Evolutionary conservation across 108 stramenopile species (phyloP), one percentile per base, ranked within the genome.

Genomic region (Pseudonitzschia multiseries): DNA sequence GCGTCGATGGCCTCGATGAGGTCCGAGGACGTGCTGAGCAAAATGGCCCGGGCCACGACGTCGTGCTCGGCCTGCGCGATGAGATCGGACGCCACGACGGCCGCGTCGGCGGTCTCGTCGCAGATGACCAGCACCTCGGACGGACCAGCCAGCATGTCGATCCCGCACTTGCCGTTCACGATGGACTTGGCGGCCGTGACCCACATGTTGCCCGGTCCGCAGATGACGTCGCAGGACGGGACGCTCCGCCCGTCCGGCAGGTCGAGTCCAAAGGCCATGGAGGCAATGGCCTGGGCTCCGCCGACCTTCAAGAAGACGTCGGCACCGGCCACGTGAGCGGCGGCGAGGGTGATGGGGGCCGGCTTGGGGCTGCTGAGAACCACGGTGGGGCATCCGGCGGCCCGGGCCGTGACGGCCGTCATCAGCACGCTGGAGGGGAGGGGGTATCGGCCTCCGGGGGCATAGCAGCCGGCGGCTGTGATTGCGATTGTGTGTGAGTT

Each of bases 51-150:
- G 8, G 99, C 99, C 41, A 98, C 99, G 21, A 96, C 89, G 78
- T 99, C 99, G 74, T 99, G 99, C 78, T 98, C 99, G 24, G 98
- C 98, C 91, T 99, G 99, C 0, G 98, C 99, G 64, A 99, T 95
- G 64, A 99, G 81, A 82, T 99, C 99, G 4, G 99, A 96, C 1
- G 99, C 99, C 0, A 99, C 94, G n/a, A 96, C 81, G 32, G 84
- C 86, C 4, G 94, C 74, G 79, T 97, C 83, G 26, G 97, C 97
- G 0, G 93, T 93, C 8, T 84, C 79, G 80, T 99, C 99, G 43
- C 95, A 96, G 78, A 98, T 94, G 8, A 98, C 99, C 71, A 99
- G 80, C 8, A 98, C 97, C 79, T 99, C 99, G 22, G 92, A 92
- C 2, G 99, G 99, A 27, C 99, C 99, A 8, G 99, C 99, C 57